Conservation (phyloP, 2,329 filamentous ascomycete genomes). For the Penicillium fuscoglaucum region DNA sequence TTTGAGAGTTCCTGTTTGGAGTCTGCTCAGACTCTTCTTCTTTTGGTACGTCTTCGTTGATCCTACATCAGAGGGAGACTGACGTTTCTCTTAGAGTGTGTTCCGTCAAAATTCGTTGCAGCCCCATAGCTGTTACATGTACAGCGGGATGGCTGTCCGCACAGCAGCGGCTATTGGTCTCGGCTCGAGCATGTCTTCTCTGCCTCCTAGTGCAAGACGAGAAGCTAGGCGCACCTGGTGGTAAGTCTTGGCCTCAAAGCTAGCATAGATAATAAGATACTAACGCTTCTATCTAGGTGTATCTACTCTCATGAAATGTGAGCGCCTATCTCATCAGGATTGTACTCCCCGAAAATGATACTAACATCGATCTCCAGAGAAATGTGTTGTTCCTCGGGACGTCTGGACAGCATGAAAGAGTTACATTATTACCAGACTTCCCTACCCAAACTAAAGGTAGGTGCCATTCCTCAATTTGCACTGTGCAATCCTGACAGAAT, state of each 20-base stretch:
- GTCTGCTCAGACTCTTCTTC: too few relatives aligned
- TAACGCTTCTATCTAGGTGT: conserved; percentile 6
- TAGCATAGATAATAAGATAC: too few relatives aligned
- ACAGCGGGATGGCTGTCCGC: too few relatives aligned
- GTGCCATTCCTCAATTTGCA: background rate
- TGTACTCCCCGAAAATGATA: background rate
- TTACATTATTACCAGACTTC: conserved; percentile 29
- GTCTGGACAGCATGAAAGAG: conserved; percentile 32
- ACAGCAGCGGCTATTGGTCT: too few relatives aligned
- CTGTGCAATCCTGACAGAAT: too few relatives aligned
- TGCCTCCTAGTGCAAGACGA: background rate
- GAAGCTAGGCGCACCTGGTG: conserved; percentile 30
- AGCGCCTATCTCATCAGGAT: background rate
- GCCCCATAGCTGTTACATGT: too few relatives aligned
- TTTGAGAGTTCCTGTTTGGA: too few relatives aligned
- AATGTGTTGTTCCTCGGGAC: conserved; percentile 34
- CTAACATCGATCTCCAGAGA: conserved; percentile 19
- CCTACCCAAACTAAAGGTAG: conserved; percentile 22
- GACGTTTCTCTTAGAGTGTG: too few relatives aligned
- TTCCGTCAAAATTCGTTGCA: too few relatives aligned
- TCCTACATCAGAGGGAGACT: too few relatives aligned
- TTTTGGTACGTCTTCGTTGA: too few relatives aligned
- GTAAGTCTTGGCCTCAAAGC: conserved; percentile 9
- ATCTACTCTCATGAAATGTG: conserved; percentile 27
- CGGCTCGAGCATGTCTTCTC: too few relatives aligned